Base-by-base conservation (phyloP, 75 land plant species). In the Sequoiadendron giganteum region DNA sequence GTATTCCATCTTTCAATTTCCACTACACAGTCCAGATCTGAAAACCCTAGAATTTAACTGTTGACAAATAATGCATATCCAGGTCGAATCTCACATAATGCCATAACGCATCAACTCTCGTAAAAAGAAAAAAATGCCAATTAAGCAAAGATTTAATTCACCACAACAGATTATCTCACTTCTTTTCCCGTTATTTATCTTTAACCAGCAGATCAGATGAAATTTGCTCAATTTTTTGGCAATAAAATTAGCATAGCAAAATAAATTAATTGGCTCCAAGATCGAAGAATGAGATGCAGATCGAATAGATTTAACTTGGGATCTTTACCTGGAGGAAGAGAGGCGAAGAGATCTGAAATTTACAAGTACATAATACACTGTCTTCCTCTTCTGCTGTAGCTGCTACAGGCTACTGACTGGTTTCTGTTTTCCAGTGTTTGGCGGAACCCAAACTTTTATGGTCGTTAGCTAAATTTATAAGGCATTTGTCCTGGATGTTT, bases 301-400 rank as follows among this genome's bases (percentile, higher is more conserved):
- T 78, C 81, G 21, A 78, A 40, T 16, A 78, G 42, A 19, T 78
- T 39, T 5, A 0, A 18, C 5, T 1, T 5, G 25, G 19, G 43
- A 78, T 78, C 81, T 39, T 78, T 78, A 78, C 81, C 81, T 78
- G 43, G 25, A 78, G 81, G 25, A 78, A 18, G 28, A 39, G 39
- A 21, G 19, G 25, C 80, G 6, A 78, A 19, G 81, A 38, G 45
- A 78, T 78, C 81, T 78, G 81, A 18, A 5, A 5, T 40, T 5
- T 38, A 78, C 43, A 2, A 18, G 19, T 16, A 4, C 80, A 39
- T 18, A 1, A 21, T 32, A 18, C 19, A 36, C 42, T 5, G 81
- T 39, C 81, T 39, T 39, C 43, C 19, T 0, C 81, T 78, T 78
- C 81, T 13, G 9, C 42, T 39, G 21, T 43, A 36, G 2, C 80